Conservation (phyloP, 202 grass and related monocot species). For the Dendrocalamus latiflorus region DNA sequence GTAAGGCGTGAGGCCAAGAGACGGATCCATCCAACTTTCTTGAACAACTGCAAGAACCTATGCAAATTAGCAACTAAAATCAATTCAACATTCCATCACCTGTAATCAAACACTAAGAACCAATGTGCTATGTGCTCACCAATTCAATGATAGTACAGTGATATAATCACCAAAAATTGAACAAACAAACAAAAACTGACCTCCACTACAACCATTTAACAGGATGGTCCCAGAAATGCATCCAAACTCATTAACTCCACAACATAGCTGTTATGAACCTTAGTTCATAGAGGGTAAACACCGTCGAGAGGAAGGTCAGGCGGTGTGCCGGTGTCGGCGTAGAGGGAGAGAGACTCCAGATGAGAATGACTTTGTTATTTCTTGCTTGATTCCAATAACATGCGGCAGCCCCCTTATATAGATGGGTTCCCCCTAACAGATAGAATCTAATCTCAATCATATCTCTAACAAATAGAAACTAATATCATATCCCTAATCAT, state of each 20-base stretch:
- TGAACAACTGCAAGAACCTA: constrained; percentile 45
- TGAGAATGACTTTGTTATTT: no score
- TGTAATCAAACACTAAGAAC: constrained; percentile 14
- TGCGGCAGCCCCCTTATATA: no score
- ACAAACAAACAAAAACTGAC: neutral
- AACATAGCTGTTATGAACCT: no score
- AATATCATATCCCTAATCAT: no score
- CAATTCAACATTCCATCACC: constrained; percentile 34
- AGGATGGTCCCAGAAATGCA: neutral
- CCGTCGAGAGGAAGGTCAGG: no score
- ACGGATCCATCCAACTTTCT: constrained; percentile 74
- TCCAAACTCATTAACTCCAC: neutral
- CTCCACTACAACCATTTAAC: neutral
- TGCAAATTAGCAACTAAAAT: neutral
- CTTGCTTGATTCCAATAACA: no score
- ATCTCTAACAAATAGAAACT: no score
- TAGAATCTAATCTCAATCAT: no score
- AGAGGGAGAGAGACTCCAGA: no score
- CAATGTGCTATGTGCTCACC: neutral
- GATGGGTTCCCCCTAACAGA: no score
- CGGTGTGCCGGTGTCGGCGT: no score
- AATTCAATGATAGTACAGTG: neutral
- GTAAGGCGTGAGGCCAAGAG: constrained; percentile 61
- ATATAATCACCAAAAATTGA: neutral
- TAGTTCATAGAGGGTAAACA: no score